phyloP scores from a whole-genome alignment of 2,329 filamentous ascomycete genomes.

The Fusarium robinianum region DNA sequence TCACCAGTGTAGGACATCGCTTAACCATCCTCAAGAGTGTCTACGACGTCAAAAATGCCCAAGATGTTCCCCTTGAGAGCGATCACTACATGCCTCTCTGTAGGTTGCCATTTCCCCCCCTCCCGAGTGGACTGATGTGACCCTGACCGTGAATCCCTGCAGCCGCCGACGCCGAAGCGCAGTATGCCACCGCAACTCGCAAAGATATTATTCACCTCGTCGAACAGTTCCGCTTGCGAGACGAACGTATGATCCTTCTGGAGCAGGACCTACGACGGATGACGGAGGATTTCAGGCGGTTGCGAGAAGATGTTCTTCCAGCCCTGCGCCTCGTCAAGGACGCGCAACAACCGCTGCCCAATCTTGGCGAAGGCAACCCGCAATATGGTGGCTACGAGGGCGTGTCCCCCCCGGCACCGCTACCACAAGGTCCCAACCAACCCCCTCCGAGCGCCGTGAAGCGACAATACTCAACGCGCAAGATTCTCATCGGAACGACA shows the following conservation, averaged over 20 bases:
- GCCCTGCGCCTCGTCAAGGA: constrained; percentile 91
- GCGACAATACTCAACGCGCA: constrained; percentile 76
- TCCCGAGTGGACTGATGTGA: constrained; percentile 28
- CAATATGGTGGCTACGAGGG: constrained; percentile 58
- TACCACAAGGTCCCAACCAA: constrained; percentile 55
- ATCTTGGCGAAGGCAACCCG: constrained; percentile 45
- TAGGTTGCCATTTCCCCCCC: constrained; percentile 48
- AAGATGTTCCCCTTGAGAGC: constrained; percentile 86
- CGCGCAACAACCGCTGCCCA: constrained; percentile 82
- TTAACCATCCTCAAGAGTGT: constrained; percentile 94
- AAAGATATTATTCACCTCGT: constrained; percentile 93
- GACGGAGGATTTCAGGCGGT: constrained; percentile 83
- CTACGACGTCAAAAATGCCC: constrained; percentile 93
- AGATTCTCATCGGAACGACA: constrained; percentile 70
- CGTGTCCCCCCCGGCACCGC: constrained; percentile 60
- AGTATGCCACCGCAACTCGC: constrained; percentile 85
- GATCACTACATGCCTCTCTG: constrained; percentile 94
- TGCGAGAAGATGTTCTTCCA: constrained; percentile 90
- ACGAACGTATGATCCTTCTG: constrained; percentile 83
- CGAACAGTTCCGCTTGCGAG: constrained; percentile 84
- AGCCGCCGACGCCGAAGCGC: constrained; percentile 88
- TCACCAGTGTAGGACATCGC: constrained; percentile 89
- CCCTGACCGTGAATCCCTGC: constrained; percentile 23
- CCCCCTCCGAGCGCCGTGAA: constrained; percentile 60
- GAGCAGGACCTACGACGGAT: constrained; percentile 84